Evolutionary conservation across 352 stramenopile species (phyloP).

Genomic region (Thraustochytrium sp.): DNA sequence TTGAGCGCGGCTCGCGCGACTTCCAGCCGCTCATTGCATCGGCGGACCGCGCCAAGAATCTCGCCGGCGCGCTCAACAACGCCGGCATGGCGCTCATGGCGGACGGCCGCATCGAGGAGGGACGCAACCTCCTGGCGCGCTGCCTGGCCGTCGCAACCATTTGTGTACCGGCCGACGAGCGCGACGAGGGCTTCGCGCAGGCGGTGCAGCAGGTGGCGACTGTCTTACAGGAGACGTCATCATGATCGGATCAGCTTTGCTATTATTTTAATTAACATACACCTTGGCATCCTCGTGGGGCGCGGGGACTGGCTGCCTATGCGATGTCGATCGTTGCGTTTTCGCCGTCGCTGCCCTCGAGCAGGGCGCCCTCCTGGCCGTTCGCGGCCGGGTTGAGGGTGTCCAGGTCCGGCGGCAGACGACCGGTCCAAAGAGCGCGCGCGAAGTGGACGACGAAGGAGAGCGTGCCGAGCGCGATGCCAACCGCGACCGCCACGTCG

Average conservation of each 20-base stretch:
- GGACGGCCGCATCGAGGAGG: not conserved
- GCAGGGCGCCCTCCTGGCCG: not conserved
- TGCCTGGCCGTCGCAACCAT: not conserved
- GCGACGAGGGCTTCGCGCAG: not conserved
- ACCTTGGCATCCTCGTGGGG: too few species aligned
- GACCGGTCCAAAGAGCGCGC: not conserved
- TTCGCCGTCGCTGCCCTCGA: too few species aligned
- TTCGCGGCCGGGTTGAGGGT: not conserved
- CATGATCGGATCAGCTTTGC: too few species aligned
- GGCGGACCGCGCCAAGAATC: not conserved
- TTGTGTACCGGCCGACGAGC: not conserved
- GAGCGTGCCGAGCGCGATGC: conserved; percentile 10
- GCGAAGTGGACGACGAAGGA: conserved; percentile 16
- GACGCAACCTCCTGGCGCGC: not conserved
- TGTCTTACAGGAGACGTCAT: not conserved
- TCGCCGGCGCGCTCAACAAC: not conserved
- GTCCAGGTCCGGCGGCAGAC: not conserved
- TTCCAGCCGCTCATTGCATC: not conserved
- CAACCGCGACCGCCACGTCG: conserved; percentile 3
- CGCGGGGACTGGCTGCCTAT: too few species aligned
- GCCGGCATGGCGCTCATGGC: not conserved
- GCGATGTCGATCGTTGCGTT: too few species aligned
- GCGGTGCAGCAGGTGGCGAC: not conserved
- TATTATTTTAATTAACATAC: too few species aligned
- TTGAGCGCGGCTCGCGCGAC: not conserved